Evolutionary conservation across 805 yeast species (phyloP), one percentile per base, ranked within the genome.

Genomic region (Candida saitoana): DNA sequence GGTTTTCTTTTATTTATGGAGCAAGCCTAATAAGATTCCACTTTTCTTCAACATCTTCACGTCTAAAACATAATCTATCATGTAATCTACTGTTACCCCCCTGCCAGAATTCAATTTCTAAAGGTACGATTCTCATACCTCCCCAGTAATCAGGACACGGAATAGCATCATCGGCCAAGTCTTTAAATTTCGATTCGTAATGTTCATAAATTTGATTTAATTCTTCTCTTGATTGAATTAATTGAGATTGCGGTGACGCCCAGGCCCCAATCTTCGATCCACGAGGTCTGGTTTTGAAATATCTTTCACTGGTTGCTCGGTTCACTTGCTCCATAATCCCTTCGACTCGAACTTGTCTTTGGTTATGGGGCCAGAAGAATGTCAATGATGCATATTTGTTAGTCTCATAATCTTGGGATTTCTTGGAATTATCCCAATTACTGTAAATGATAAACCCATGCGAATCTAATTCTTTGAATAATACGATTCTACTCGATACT

Each of bases 91-190:
- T 83, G 45, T 76, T 73, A 49, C 99, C 80, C 14, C 99, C 99
- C 67, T 93, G 99, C 97, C 98, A 93, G 58, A 91, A 93, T 66
- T 93, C 99, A 50, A 91, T 76, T 57, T 88, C 96, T 36, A 87
- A 66, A 4, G 99, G 99, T 33, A 84, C 80, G 14, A 93, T 73
- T 56, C 96, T 75, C 38, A 93, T 59, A 0, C 99, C 99, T 41
- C 98, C 99, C 99, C 99, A 93, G 59, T 70, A 83, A 27, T 86
- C 90, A 12, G 99, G 99, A 49, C 95, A 84, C 20, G 95, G 95
- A 34, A 93, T 79, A 30, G 81, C 80, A 27, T 77, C 77, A 40
- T 75, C 84, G 9, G 54, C 52, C 33, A 65, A 60, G 32, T 73
- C 80, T 48, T 79, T 76, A 48, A 87, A 87, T 57, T 79, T 73